These are phyloP conservation scores for Vitellaria paradoxa DNA, from an alignment of 179 eudicot species.

Conservation along the genomic window DNA sequence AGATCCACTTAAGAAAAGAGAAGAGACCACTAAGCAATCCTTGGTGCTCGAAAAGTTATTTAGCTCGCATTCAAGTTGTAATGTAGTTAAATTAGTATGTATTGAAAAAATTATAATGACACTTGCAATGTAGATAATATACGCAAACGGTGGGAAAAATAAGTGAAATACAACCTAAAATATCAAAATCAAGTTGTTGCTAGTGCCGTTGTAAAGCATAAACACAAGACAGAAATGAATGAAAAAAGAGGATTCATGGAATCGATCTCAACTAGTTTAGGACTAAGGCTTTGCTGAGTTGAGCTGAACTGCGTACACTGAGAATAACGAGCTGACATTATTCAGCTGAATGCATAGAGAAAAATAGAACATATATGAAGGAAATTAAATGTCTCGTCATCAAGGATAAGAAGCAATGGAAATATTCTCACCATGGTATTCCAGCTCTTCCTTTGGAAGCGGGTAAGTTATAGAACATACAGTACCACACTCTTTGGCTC, in stretches of 20 bases:
- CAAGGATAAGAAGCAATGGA: slow-evolving; percentile 4
- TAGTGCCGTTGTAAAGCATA: not conserved
- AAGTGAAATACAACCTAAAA: not conserved
- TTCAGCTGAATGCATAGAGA: slow-evolving; percentile 1
- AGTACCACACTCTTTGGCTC: slow-evolving; percentile 67
- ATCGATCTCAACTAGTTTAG: too few relatives aligned
- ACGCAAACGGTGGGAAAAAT: not conserved
- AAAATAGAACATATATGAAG: not conserved
- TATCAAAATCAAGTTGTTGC: not conserved
- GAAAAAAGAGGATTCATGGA: too few relatives aligned
- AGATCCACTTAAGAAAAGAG: too few relatives aligned
- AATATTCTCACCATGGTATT: slow-evolving; percentile 55
- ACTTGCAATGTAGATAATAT: too few relatives aligned
- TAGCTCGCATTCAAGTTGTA: too few relatives aligned
- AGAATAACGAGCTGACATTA: not conserved
- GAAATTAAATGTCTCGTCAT: not conserved
- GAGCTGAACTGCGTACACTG: not conserved
- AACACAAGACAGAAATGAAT: too few relatives aligned
- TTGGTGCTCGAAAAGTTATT: too few relatives aligned
- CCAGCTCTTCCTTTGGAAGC: slow-evolving; percentile 74
- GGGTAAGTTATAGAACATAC: slow-evolving; percentile 73
- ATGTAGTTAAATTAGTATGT: too few relatives aligned
- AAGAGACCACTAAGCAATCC: too few relatives aligned
- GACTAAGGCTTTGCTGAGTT: too few relatives aligned
- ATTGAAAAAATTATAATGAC: too few relatives aligned